phyloP scores from a whole-genome alignment of 2,329 filamentous ascomycete genomes.

The Pseudogymnoascus pannorum region DNA sequence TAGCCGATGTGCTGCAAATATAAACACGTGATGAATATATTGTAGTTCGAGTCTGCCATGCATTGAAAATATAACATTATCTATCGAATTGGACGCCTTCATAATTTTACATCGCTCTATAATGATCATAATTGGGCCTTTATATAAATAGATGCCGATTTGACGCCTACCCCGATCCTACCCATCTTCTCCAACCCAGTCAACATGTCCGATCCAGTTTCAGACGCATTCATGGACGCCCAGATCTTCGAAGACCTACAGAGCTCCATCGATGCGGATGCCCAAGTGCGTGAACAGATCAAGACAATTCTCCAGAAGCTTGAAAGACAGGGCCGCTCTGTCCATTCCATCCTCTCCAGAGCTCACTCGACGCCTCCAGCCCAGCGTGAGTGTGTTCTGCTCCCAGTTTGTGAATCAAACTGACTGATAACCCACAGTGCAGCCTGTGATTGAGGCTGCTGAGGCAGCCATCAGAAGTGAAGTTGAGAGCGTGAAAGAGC shows the following conservation, averaged over 20 bases:
- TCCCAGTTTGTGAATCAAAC: neutral
- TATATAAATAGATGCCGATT: neutral
- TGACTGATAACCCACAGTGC: conserved; percentile 41
- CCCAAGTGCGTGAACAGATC: conserved; percentile 72
- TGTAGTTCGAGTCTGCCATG: neutral
- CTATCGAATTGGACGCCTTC: neutral
- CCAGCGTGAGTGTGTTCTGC: conserved; percentile 41
- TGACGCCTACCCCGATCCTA: neutral
- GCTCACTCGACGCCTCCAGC: conserved; percentile 78
- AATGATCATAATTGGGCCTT: neutral
- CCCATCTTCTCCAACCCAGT: neutral
- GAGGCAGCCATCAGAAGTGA: conserved; percentile 65
- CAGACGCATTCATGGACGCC: conserved; percentile 44
- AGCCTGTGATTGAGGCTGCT: conserved; percentile 60
- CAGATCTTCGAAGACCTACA: conserved; percentile 84
- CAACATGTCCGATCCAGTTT: neutral
- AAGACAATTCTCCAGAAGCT: conserved; percentile 73
- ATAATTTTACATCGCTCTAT: neutral
- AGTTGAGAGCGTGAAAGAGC: conserved; percentile 60
- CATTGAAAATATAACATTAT: neutral
- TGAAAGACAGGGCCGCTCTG: conserved; percentile 73
- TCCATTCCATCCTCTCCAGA: conserved; percentile 76
- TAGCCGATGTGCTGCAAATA: neutral
- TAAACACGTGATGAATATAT: neutral
- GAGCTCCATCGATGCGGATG: conserved; percentile 82